These are phyloP conservation scores for Laetiporus sulphureus DNA, from an alignment of 1,284 basidiomycete genomes.

Conservation along the genomic window DNA sequence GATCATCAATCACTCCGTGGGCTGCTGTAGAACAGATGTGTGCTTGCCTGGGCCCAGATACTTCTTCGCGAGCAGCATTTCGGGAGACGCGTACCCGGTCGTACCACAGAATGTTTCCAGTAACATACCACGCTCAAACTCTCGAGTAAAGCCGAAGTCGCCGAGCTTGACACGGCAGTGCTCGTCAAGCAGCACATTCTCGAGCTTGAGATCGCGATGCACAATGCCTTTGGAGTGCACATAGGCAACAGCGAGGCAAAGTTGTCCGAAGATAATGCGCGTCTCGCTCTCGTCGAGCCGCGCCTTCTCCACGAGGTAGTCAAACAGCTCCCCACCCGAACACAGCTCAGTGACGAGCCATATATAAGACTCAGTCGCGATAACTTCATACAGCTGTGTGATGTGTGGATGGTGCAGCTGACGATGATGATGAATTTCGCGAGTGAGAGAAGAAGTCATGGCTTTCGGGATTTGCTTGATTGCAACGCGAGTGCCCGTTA, in stretches of 20 bases:
- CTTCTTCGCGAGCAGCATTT: slow-evolving; percentile 87
- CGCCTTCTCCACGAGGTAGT: slow-evolving; percentile 94
- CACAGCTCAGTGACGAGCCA: slow-evolving; percentile 99
- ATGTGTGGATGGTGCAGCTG: slow-evolving; percentile 93
- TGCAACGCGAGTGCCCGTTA: slow-evolving; percentile 85
- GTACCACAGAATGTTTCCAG: slow-evolving; percentile 98
- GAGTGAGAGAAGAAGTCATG: slow-evolving; percentile 83
- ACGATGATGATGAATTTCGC: slow-evolving; percentile 98
- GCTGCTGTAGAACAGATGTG: slow-evolving; percentile 22
- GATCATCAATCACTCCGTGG: slow-evolving; percentile 15
- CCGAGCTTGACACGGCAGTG: slow-evolving; percentile 85
- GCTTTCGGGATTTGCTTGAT: slow-evolving; percentile 98
- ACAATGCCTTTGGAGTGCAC: slow-evolving; percentile 89
- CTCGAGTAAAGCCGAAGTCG: slow-evolving; percentile 95
- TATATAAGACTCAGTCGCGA: slow-evolving; percentile 91
- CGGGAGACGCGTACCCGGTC: slow-evolving; percentile 91
- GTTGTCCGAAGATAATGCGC: slow-evolving; percentile 83
- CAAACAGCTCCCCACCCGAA: slow-evolving; percentile 93
- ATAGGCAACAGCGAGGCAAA: slow-evolving; percentile 93
- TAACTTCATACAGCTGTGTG: slow-evolving; percentile 95
- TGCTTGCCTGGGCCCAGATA: slow-evolving; percentile 78
- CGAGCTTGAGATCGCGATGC: slow-evolving; percentile 93
- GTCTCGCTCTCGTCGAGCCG: slow-evolving; percentile 80
- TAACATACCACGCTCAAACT: slow-evolving; percentile 79
- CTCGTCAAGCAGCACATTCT: slow-evolving; percentile 91